These are phyloP conservation scores for Ophiostoma piceae DNA, from an alignment of 2,329 filamentous ascomycete genomes.

Conservation along the genomic window DNA sequence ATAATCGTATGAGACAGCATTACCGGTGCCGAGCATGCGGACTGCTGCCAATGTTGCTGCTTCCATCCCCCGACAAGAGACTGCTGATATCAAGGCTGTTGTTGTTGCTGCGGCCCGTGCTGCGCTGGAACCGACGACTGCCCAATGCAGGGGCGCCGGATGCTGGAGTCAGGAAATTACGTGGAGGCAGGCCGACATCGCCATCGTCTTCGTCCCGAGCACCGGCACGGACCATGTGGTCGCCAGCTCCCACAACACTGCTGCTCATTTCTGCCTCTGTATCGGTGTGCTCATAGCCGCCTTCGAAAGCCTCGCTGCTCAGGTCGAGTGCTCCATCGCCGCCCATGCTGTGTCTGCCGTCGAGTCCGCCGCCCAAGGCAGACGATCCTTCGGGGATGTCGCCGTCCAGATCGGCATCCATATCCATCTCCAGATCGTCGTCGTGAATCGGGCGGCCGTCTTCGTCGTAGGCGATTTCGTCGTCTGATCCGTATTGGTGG, in stretches of 20 bases:
- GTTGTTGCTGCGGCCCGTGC: constrained; percentile 36
- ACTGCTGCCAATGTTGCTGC: constrained; percentile 53
- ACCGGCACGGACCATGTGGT: background rate
- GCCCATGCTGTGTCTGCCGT: background rate
- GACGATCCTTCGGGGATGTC: constrained; percentile 62
- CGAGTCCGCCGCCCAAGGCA: constrained; percentile 12
- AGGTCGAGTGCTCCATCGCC: constrained; percentile 20
- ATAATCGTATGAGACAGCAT: background rate
- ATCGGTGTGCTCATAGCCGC: constrained; percentile 71
- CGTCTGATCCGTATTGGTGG: background rate
- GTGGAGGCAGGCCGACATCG: background rate
- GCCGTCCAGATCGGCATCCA: constrained; percentile 66
- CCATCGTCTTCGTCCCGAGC: background rate
- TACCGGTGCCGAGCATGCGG: constrained; percentile 41
- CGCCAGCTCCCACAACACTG: constrained; percentile 21
- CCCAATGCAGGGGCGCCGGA: background rate
- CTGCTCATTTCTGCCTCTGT: constrained; percentile 60
- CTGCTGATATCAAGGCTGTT: constrained; percentile 55
- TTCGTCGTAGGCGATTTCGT: constrained; percentile 6
- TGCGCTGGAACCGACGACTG: constrained; percentile 27
- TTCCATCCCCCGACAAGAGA: constrained; percentile 52
- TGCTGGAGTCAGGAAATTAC: background rate
- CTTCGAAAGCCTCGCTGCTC: constrained; percentile 20
- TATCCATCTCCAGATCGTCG: constrained; percentile 44
- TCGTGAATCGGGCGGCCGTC: constrained; percentile 25